Percentiles rank a stretch among this genome's conserved stretches.
phyloP scores from a whole-genome alignment of 306 rosid species.

The Prunus davidiana region DNA sequence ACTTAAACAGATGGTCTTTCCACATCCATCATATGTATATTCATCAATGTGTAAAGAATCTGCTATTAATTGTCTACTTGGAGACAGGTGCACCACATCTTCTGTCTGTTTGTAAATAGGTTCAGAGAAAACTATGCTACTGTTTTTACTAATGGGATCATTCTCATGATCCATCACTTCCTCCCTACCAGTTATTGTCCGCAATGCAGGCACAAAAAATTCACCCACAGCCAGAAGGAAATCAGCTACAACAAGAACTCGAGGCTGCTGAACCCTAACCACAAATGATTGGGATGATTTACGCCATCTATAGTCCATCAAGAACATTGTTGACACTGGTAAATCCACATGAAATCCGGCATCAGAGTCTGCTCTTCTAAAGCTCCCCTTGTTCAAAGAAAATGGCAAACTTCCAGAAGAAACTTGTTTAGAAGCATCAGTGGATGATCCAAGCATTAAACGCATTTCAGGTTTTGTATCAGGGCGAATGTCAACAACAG shows the following conservation, averaged over 20 bases:
- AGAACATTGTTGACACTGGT: constrained; percentile 80
- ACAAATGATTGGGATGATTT: constrained; percentile 74
- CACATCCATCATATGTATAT: constrained; percentile 90
- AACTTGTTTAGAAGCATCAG: constrained; percentile 69
- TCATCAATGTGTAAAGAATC: constrained; percentile 71
- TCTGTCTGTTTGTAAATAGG: constrained; percentile 71
- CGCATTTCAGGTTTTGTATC: constrained; percentile 95
- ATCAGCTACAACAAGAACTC: constrained; percentile 96
- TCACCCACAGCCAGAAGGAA: constrained; percentile 94
- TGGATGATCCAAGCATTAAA: constrained; percentile 93
- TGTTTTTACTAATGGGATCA: constrained; percentile 69
- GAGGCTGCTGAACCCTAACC: constrained; percentile 90
- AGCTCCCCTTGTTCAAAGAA: constrained; percentile 42
- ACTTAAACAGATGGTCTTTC: constrained; percentile 66
- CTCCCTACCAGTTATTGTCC: constrained; percentile 90
- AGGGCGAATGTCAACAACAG: constrained; percentile 79
- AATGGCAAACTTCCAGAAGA: constrained; percentile 56
- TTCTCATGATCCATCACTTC: constrained; percentile 83
- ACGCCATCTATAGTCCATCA: constrained; percentile 94
- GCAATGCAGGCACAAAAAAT: constrained; percentile 89
- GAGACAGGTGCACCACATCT: constrained; percentile 78
- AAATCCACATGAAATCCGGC: constrained; percentile 46
- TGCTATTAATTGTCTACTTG: constrained; percentile 75
- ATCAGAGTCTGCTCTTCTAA: constrained; percentile 41
- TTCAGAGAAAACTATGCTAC: constrained; percentile 59